Evolutionary conservation across 2,329 filamentous ascomycete genomes (phyloP), one percentile per base, ranked within the genome.

Genomic region (Plenodomus lindquistii): DNA sequence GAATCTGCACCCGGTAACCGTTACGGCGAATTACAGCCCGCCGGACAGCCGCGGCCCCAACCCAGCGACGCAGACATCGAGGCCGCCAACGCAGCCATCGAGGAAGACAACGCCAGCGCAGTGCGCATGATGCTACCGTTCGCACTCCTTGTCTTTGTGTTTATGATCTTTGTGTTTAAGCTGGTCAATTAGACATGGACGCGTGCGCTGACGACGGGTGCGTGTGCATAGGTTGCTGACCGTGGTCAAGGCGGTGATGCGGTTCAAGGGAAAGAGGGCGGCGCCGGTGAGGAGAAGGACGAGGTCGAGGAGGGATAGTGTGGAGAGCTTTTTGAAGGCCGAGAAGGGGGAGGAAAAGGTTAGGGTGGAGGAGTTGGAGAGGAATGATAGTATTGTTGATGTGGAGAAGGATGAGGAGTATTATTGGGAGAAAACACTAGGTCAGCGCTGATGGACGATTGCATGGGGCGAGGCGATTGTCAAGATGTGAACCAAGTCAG

Each of bases 51-150:
- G 4, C 27, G 27, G 4, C 27, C 27, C 9, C 27, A 31, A 15
- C 27, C 9, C 11, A 31, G 27, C 27, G 27, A 31, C 27, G 27
- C 27, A 7, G 27, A 31, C 11, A 7, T 31, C 27, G 27, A 31
- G 11, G 27, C 27, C 11, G 27, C 27, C 6, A 59, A 68, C 43
- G 45, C 42, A 19, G 37, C 44, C 16, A 50, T 69, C 16, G 49
- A 60, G 40, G 48, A 46, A 15, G 44, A 54, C 52, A 55, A 71
- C 40, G 42, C 64, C 34, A 68, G 70, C 24, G 78, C 81, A 5
- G 79, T 81, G 76, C 75, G 81, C 22, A 74, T 76, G n/a, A 70
- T 85, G 54, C 72, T 85, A 60, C 83, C 83, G 61, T 85, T 84
- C 67, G 81, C 80, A 44, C 66, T 84, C 51, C 65, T 85, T 29